Evolutionary conservation across 805 yeast species (phyloP).

Genomic region (Cyberlindnera xishuangbannaensis): DNA sequence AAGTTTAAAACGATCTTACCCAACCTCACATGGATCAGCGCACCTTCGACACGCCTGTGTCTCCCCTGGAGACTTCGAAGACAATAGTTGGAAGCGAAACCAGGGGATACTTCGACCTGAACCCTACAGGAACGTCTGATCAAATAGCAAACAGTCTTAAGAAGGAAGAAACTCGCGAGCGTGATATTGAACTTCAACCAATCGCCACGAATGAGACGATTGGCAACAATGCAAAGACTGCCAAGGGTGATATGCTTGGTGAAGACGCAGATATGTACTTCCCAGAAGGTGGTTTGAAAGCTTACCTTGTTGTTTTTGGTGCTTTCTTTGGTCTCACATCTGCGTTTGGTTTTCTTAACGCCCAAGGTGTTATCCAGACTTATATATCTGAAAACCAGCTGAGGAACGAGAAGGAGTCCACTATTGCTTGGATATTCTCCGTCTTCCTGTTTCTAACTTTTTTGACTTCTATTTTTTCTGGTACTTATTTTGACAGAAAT

Average conservation of each 20-base stretch:
- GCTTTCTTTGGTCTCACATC: constrained; percentile 50
- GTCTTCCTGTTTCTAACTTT: constrained; percentile 45
- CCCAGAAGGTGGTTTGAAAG: constrained; percentile 58
- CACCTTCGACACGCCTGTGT: background rate
- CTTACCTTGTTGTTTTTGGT: constrained; percentile 54
- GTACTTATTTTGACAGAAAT: constrained; percentile 50
- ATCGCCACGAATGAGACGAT: constrained; percentile 8
- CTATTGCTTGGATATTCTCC: constrained; percentile 63
- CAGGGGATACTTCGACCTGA: constrained; percentile 3
- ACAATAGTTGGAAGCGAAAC: constrained; percentile 3
- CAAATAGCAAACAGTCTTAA: background rate
- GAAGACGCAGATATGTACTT: constrained; percentile 27
- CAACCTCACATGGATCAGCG: background rate
- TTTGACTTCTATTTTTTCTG: constrained; percentile 44
- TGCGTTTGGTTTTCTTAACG: constrained; percentile 50
- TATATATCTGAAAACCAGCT: constrained; percentile 53
- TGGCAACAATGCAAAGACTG: constrained; percentile 6
- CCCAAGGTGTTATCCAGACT: constrained; percentile 58
- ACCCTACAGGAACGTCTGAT: background rate
- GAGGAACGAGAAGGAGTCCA: constrained; percentile 36
- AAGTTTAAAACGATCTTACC: background rate
- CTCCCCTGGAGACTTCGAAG: constrained; percentile 7
- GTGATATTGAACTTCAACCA: constrained; percentile 6
- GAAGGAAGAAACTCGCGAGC: constrained; percentile 6
- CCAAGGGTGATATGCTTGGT: constrained; percentile 15